Percentiles rank a stretch among this genome's conserved stretches.
Evolutionary conservation across 2,329 filamentous ascomycete species (phyloP).

Genomic region (Colletotrichum sp.): DNA sequence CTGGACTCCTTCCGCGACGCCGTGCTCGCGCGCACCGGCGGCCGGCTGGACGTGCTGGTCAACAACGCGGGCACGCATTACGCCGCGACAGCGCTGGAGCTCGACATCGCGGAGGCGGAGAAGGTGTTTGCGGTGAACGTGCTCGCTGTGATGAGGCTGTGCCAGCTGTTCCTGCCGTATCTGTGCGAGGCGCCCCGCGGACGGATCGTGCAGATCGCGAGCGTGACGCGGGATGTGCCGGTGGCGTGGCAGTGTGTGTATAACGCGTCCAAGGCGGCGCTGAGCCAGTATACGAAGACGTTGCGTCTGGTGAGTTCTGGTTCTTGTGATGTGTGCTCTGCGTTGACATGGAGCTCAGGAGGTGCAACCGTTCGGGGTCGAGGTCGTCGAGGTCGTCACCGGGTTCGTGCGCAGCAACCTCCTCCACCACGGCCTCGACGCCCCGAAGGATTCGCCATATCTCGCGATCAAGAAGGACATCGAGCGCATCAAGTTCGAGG

Average conservation of each 20-base stretch:
- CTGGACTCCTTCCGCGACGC: neutral
- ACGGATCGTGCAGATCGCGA: slow-evolving; percentile 20
- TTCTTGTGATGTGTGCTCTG: neutral
- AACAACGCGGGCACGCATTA: neutral
- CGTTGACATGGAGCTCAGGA: neutral
- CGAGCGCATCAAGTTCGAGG: neutral
- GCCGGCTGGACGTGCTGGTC: neutral
- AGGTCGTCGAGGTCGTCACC: neutral
- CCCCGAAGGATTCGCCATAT: neutral
- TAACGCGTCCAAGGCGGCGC: slow-evolving; percentile 21
- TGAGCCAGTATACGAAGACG: neutral
- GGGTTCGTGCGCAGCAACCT: neutral
- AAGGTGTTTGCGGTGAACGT: neutral
- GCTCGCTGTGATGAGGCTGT: neutral
- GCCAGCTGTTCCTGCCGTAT: neutral
- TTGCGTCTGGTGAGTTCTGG: neutral
- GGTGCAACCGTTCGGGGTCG: neutral
- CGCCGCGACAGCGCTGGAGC: neutral
- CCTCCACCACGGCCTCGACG: neutral
- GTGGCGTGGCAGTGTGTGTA: slow-evolving; percentile 18
- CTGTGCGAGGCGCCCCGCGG: neutral
- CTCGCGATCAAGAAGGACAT: neutral
- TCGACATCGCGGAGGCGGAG: neutral
- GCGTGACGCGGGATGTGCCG: slow-evolving; percentile 5
- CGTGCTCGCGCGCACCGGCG: neutral